Evolutionary conservation across 257 asterid genomes (phyloP).

Genomic region (Solanum rostratum): DNA sequence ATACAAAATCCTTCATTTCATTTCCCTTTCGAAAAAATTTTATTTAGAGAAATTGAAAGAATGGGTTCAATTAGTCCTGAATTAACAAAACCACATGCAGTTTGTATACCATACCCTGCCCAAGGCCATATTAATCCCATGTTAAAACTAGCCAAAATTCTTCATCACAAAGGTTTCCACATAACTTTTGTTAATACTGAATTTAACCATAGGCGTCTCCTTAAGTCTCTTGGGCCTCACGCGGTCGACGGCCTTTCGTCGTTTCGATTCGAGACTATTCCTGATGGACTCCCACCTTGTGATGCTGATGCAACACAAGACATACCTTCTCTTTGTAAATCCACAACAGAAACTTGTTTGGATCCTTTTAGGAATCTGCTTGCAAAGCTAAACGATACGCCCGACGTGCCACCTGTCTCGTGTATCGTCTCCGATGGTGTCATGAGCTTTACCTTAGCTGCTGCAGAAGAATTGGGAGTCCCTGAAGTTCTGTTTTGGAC

Average conservation of each 20-base stretch:
- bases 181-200: background rate
- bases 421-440: background rate
- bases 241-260: background rate
- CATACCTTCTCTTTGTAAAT: background rate
- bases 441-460: background rate
- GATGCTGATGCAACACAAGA: background rate
- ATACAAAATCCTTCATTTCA: background rate
- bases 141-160: background rate
- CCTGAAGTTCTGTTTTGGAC: slow-evolving; percentile 1
- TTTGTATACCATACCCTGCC: background rate
- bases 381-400: background rate
- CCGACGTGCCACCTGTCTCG: background rate
- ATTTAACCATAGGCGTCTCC: slow-evolving; percentile 1
- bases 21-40: background rate
- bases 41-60: background rate
- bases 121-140: slow-evolving; percentile 3
- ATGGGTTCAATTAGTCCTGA: background rate
- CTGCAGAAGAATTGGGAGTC: background rate
- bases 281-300: background rate
- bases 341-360: background rate
- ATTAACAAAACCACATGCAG: background rate
- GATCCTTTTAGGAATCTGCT: background rate
- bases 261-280: background rate
- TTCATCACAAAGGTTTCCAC: background rate
- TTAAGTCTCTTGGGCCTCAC: background rate